A percentile compares a stretch with the other conserved stretches of the same genome.
phyloP scores from a whole-genome alignment of 2,329 filamentous ascomycete genomes.

The Bipolaris sorokiniana region DNA sequence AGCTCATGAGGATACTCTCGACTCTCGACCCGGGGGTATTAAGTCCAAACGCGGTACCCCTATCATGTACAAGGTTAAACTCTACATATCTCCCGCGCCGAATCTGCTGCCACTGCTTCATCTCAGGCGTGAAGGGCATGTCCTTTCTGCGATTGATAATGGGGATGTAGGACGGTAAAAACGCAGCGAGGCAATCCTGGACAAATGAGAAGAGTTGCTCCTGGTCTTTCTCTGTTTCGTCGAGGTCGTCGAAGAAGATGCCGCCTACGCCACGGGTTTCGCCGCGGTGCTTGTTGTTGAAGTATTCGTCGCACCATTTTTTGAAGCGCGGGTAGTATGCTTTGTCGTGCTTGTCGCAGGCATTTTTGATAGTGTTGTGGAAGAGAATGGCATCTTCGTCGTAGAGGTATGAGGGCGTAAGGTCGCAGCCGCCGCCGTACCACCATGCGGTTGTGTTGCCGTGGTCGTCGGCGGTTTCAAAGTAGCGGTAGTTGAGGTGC shows the following conservation, averaged over 20 bases:
- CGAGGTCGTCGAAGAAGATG: conserved; percentile 98
- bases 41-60: conserved; percentile 91
- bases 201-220: conserved; percentile 91
- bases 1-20: conserved; percentile 96
- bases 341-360: conserved; percentile 92
- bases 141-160: conserved; percentile 89
- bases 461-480: conserved; percentile 88
- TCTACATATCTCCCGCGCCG: conserved; percentile 95
- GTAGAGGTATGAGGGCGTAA: conserved; percentile 93
- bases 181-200: conserved; percentile 82
- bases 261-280: conserved; percentile 89
- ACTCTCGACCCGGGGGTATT: conserved; percentile 90
- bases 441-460: conserved; percentile 89
- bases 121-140: conserved; percentile 82
- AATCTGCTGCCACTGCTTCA: conserved; percentile 97
- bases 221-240: conserved; percentile 82
- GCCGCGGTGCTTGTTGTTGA: conserved; percentile 87
- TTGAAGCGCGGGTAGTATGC: conserved; percentile 94
- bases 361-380: conserved; percentile 89
- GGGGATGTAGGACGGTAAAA: conserved; percentile 88
- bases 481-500: conserved; percentile 98
- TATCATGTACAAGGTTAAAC: conserved; percentile 97
- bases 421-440: conserved; percentile 94
- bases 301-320: conserved; percentile 98
- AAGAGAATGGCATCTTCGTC: conserved; percentile 98